phyloP scores from a whole-genome alignment of 192 early-diverging fungal genomes.

The Gaertneriomyces sp. region DNA sequence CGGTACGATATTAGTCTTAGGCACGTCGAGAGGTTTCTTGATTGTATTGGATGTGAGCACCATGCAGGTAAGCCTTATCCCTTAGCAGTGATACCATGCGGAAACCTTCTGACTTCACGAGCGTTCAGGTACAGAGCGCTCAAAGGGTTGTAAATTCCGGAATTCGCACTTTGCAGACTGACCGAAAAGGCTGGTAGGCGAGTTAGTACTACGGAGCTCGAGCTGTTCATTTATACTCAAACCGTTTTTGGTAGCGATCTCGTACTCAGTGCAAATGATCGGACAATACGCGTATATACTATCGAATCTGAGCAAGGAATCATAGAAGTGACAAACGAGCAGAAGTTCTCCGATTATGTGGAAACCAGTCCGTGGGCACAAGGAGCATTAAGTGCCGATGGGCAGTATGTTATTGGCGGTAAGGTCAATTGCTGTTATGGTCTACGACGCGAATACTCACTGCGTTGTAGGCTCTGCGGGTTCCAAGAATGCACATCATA shows the following conservation, averaged over 20 bases:
- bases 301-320: conserved; percentile 16
- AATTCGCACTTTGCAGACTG: conserved; percentile 64
- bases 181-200: conserved; percentile 60
- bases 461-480: neutral
- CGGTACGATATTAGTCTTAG: conserved; percentile 62
- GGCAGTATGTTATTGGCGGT: conserved; percentile 88
- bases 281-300: conserved; percentile 71
- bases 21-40: conserved; percentile 63
- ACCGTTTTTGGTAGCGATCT: conserved; percentile 54
- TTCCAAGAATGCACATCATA: conserved; percentile 81
- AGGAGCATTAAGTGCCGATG: conserved; percentile 81
- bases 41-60: conserved; percentile 56
- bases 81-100: neutral
- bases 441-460: neutral
- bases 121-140: neutral
- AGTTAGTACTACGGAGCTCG: neutral
- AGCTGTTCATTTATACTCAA: neutral
- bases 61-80: conserved; percentile 39
- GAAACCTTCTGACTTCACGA: neutral
- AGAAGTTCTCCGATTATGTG: conserved; percentile 87
- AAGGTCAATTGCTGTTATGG: neutral
- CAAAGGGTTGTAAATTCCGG: conserved; percentile 32
- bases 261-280: conserved; percentile 75
- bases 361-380: conserved; percentile 88
- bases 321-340: conserved; percentile 29